Conservation (phyloP, 257 asterid genomes). For the Catharanthus roseus region DNA sequence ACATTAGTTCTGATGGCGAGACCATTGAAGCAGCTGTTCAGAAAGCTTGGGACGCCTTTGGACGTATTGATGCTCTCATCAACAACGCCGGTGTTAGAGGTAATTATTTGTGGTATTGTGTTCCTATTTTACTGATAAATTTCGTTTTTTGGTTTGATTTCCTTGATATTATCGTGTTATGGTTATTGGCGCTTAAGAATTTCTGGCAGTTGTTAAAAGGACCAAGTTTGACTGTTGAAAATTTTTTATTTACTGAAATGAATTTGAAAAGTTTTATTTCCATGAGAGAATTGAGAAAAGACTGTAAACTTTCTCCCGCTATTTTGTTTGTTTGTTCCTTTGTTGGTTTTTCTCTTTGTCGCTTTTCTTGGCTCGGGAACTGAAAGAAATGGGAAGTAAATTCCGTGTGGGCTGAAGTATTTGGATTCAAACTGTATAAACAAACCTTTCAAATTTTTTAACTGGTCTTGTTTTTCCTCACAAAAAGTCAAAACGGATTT, state of each 20-base stretch:
- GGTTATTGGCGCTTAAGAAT: background rate
- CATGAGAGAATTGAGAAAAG: too few relatives aligned
- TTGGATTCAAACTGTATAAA: too few relatives aligned
- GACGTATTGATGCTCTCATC: slow-evolving; percentile 51
- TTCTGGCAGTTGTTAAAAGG: background rate
- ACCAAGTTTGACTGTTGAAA: background rate
- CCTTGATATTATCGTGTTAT: background rate
- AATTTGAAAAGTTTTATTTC: too few relatives aligned
- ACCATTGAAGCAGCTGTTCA: slow-evolving; percentile 36
- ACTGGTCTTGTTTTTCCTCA: too few relatives aligned
- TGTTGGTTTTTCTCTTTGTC: too few relatives aligned
- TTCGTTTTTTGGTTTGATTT: background rate
- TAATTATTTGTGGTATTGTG: background rate
- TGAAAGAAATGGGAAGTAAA: background rate
- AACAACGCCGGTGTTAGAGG: slow-evolving; percentile 69
- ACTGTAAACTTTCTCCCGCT: background rate
- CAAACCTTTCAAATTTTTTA: too few relatives aligned
- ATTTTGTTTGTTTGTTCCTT: too few relatives aligned
- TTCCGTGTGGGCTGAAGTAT: background rate
- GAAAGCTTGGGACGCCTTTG: slow-evolving; percentile 63
- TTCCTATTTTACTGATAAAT: too few relatives aligned
- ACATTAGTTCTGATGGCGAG: slow-evolving; percentile 32
- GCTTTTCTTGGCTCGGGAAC: background rate
- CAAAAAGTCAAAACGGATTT: too few relatives aligned
- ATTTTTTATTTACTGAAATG: background rate